Evolutionary conservation across 768 basidiomycete species (phyloP).

Genomic region (Plicaturopsis crispa): DNA sequence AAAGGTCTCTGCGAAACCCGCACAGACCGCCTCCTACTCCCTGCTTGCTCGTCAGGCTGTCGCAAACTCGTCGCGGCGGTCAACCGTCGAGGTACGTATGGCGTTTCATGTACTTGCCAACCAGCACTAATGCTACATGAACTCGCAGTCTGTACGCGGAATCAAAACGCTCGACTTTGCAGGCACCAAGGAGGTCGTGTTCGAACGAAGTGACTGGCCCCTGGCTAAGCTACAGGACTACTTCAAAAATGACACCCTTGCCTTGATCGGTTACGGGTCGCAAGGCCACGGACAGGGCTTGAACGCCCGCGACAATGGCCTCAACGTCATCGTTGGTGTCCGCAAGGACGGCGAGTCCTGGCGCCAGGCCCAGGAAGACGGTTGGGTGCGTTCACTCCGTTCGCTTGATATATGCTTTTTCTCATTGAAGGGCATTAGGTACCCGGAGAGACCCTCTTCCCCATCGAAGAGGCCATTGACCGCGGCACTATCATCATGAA

Average conservation of each 20-base stretch:
- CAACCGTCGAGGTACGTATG: slow-evolving; percentile 31
- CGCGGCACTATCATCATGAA: slow-evolving; percentile 99
- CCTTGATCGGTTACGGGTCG: slow-evolving; percentile 98
- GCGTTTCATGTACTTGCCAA: slow-evolving; percentile 25
- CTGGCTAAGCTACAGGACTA: slow-evolving; percentile 96
- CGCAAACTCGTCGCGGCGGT: slow-evolving; percentile 15
- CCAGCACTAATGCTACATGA: slow-evolving; percentile 6
- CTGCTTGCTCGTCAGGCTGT: slow-evolving; percentile 43
- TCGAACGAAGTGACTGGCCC: slow-evolving; percentile 97
- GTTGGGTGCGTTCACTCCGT: slow-evolving; percentile 61
- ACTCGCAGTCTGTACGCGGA: slow-evolving; percentile 47
- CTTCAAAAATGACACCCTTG: slow-evolving; percentile 99
- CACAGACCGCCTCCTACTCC: slow-evolving; percentile 60
- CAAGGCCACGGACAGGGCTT: slow-evolving; percentile 98
- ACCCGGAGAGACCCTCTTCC: slow-evolving; percentile 95
- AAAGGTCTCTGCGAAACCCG: slow-evolving; percentile 30
- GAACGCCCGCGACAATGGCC: slow-evolving; percentile 97
- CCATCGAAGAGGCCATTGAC: slow-evolving; percentile 96
- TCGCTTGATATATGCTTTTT: slow-evolving; percentile 3
- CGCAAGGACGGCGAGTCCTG: slow-evolving; percentile 95
- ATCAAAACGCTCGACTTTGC: slow-evolving; percentile 96
- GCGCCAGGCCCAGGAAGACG: slow-evolving; percentile 92
- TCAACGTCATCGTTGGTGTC: slow-evolving; percentile 98
- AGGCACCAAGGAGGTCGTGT: slow-evolving; percentile 87
- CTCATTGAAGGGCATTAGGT: slow-evolving; percentile 60